Conservation (phyloP, 176 grass and related monocot genomes). For the Aegilops bicornis region DNA sequence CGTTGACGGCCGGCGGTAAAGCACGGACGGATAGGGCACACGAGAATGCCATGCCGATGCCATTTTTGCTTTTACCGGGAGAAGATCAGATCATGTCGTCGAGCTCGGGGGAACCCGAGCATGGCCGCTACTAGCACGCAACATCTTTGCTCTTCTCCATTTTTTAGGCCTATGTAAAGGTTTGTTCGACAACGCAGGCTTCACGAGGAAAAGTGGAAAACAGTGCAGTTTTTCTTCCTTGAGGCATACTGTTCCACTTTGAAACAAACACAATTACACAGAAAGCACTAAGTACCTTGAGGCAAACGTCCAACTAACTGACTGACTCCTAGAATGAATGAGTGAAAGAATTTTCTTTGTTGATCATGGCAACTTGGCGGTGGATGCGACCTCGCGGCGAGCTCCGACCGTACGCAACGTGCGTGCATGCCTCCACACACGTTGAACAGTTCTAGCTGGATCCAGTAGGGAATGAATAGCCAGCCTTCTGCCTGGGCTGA, state of each 20-base stretch:
- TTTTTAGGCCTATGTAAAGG: not conserved
- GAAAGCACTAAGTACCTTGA: not conserved
- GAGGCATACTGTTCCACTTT: not conserved
- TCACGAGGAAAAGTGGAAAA: not conserved
- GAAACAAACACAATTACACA: not conserved
- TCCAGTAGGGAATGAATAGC: not conserved
- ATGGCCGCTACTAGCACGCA: not conserved
- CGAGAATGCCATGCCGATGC: not conserved
- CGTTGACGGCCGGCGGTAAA: conserved; percentile 41
- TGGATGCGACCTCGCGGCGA: not conserved
- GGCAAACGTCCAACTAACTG: no score
- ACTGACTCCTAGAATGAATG: not conserved
- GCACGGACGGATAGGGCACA: not conserved
- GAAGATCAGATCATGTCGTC: not conserved
- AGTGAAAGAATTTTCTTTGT: not conserved
- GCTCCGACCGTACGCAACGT: not conserved
- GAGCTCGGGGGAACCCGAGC: not conserved
- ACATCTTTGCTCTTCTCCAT: not conserved
- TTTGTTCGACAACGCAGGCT: not conserved
- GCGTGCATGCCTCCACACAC: not conserved
- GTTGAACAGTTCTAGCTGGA: not conserved
- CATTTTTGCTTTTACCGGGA: not conserved
- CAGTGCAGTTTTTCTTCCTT: not conserved
- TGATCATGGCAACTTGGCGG: not conserved
- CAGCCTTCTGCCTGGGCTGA: not conserved